A percentile compares a stretch with the other conserved stretches of the same genome.
Conservation (phyloP, 1,139 yeast genomes). For the Geotrichum cucujoidarum region DNA sequence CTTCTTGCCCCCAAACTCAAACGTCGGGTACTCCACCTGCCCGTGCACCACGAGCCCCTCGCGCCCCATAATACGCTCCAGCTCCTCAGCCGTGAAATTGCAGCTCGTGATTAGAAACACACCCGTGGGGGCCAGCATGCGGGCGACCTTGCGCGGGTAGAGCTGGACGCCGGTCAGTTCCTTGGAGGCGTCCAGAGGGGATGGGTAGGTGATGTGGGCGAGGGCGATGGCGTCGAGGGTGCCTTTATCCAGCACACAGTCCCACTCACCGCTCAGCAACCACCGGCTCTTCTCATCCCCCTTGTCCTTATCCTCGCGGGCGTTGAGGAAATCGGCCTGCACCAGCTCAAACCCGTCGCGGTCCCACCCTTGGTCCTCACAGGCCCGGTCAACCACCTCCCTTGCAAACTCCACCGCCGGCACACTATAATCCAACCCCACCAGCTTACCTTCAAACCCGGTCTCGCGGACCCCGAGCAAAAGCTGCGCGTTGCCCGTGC, state of each 20-base stretch:
- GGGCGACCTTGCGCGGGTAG: constrained; percentile 44
- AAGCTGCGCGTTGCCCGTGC: constrained; percentile 94
- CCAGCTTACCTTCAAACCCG: constrained; percentile 46
- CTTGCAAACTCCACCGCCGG: constrained; percentile 71
- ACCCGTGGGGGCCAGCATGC: constrained; percentile 48
- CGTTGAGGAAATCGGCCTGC: constrained; percentile 46
- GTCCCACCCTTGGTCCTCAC: constrained; percentile 31
- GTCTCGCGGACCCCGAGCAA: constrained; percentile 65
- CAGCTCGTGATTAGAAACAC: constrained; percentile 86
- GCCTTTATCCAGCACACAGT: constrained; percentile 84
- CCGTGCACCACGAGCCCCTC: constrained; percentile 51
- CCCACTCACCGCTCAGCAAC: constrained; percentile 47
- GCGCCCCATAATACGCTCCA: constrained; percentile 49
- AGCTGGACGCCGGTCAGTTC: constrained; percentile 49
- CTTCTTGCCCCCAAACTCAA: constrained; percentile 80
- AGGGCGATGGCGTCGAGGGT: constrained; percentile 95
- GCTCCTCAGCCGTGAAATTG: constrained; percentile 80
- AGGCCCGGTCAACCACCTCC: constrained; percentile 47
- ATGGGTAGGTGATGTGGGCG: constrained; percentile 50
- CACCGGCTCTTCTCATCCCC: constrained; percentile 29
- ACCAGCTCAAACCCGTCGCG: constrained; percentile 43
- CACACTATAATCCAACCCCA: constrained; percentile 84
- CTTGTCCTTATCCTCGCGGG: no score
- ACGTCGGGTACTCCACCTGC: constrained; percentile 66
- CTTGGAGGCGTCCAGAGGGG: constrained; percentile 30